Percentiles rank a stretch among this genome's conserved stretches.
phyloP scores from a whole-genome alignment of 768 basidiomycete species.

The Termitomyces sp. region DNA sequence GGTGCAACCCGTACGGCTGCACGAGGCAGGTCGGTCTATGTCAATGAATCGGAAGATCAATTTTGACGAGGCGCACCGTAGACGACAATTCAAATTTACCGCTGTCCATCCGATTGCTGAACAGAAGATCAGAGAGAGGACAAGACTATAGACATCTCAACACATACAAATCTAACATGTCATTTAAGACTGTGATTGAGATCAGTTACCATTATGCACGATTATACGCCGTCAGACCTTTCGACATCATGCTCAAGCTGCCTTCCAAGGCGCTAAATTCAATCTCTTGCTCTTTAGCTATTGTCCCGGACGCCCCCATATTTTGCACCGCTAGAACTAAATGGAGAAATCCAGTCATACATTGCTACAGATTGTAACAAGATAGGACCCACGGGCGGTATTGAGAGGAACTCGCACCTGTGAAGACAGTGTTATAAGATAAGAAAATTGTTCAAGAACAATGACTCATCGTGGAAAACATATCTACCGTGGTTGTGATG shows the following conservation, averaged over 20 bases:
- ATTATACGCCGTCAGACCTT: conserved; percentile 40
- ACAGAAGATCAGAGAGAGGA: not conserved
- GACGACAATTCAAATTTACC: conserved; percentile 73
- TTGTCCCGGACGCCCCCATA: conserved; percentile 72
- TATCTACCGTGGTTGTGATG: conserved; percentile 35
- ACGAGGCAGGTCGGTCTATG: conserved; percentile 2
- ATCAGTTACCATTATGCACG: not conserved
- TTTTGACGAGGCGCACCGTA: conserved; percentile 29
- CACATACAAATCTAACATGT: conserved; percentile 74
- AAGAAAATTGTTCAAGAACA: conserved; percentile 1
- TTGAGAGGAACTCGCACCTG: conserved; percentile 82
- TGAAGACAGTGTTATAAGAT: conserved; percentile 18
- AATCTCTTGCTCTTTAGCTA: conserved; percentile 72
- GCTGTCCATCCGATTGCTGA: conserved; percentile 81
- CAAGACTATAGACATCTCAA: not conserved
- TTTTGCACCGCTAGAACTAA: conserved; percentile 85
- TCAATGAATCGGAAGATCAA: not conserved
- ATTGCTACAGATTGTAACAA: not conserved
- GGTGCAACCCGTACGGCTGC: conserved; percentile 72
- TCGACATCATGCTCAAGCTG: conserved; percentile 84
- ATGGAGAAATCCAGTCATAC: not conserved
- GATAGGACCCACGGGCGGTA: conserved; percentile 51
- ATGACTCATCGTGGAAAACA: conserved; percentile 70
- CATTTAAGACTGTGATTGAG: conserved; percentile 53
- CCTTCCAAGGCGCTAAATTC: conserved; percentile 86